Evolutionary conservation across 2,329 filamentous ascomycete genomes (phyloP), one percentile per base, ranked within the genome.

Genomic region (Teratosphaeriaceae sp.): DNA sequence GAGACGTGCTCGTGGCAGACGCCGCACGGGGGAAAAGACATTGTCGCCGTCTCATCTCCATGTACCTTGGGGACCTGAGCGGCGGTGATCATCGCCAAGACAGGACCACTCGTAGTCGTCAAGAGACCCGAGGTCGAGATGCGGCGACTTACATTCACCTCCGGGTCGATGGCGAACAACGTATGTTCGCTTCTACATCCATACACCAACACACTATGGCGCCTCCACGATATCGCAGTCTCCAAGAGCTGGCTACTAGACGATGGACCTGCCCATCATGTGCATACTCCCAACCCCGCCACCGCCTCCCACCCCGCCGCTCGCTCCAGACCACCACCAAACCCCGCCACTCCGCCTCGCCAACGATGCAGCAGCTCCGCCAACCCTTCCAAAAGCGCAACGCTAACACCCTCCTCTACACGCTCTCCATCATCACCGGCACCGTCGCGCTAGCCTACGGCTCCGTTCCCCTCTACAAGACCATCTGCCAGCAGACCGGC

Each of bases 391-490:
- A 73, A 51, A 66, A 70, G 54, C 84, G 79, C 69, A 89, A 89
- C 56, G 69, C 71, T 49, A 84, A 83, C 7, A 81, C 76, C 7
- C 70, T 81, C 75, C 82, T 72, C 60, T 92, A 90, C 62, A 78
- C 81, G 11, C 65, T 89, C 49, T 88, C 84, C 61, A 71, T 87
- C 48, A 88, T 90, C 45, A 68, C 92, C 40, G 85, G 84, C 43
- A 89, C 85, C 4, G 82, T 88, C 16, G 85, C 85, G 3, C 69
- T 92, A 26, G 84, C 85, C 1, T 92, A 92, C 60, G 85, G 85
- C 53, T 88, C 84, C 9, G 87, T 92, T 37, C 87, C 87, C 1
- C 70, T 92, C 62, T 94, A 94, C 66, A 90, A 90, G 65, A 90
- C 88, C 80, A 88, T 90, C 60, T 90, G 85, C 68, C 80, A 85